Base-by-base conservation (phyloP, 768 basidiomycete genomes). In the Podaxis rugospora region DNA sequence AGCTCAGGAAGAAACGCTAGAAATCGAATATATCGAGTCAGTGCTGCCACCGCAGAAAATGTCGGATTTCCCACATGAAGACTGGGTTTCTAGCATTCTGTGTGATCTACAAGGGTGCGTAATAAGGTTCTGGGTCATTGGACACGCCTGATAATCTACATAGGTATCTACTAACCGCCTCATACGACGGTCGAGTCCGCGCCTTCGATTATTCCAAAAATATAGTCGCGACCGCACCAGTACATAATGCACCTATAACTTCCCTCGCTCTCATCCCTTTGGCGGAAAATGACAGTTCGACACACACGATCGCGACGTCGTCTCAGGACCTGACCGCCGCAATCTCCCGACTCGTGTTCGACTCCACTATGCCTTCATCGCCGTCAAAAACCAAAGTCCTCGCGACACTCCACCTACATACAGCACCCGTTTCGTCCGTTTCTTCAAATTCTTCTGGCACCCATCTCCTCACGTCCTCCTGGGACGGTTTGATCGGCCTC, bases 11-110 rank as follows among this genome's bases (percentile, higher is more conserved):
- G 90, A 93, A 73, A 93, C 91, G 2, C 82, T 97, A 21, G 88
- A 95, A 68, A 85, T 97, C 49, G 94, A 96, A 73, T 96, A 96
- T 75, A 87, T 97, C 60, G 88, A 93, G 73, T 92, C 89, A 14
- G 81, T 95, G 1, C 78, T 96, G 71, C 93, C 95, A 0, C 95
- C 94, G 0, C 84, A 92, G 69, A 85, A 87, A 63, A 83, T 93
- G 73, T 83, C 88, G 0, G 81, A 88, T 51, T 76, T 93, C 55
- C 88, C 91, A 1, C 91, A 94, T 63, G 89, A 98, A 56, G 95
- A 98, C 64, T 98, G 96, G 96, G 90, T 97, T 0, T 94, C 93
- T 1, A 86, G 87, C 14, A 82, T 93, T 18, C 87, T 85, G 4
- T 88, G 85, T 69, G 72, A 79, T 63, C 68, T 83, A 51, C 75